Conservation (phyloP, 1,284 basidiomycete species). For the Pascua sp. region DNA sequence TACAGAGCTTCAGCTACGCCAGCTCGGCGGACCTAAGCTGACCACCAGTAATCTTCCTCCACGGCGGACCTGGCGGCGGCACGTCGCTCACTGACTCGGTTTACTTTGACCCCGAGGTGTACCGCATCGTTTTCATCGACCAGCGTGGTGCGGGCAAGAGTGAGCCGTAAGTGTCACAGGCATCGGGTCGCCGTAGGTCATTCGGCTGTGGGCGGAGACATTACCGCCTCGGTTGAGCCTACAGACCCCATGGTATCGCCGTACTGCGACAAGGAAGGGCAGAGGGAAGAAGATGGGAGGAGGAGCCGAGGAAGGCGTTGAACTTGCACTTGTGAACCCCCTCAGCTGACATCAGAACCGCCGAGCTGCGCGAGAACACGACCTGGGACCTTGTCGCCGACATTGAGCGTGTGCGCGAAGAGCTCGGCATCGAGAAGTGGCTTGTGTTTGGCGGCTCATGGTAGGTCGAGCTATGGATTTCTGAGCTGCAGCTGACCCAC, state of each 20-base stretch:
- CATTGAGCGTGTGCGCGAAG: conserved; percentile 73
- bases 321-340: too few species aligned
- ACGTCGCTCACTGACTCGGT: conserved; percentile 58
- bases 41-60: conserved; percentile 68
- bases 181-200: too few species aligned
- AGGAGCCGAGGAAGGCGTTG: too few species aligned
- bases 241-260: background rate
- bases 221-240: background rate
- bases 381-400: conserved; percentile 93
- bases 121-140: conserved; percentile 66
- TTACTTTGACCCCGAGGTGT: conserved; percentile 78
- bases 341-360: conserved; percentile 53
- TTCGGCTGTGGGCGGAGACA: too few species aligned
- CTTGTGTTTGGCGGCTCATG: conserved; percentile 89
- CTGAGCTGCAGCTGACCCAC: background rate
- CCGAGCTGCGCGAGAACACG: conserved; percentile 79
- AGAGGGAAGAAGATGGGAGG: too few species aligned
- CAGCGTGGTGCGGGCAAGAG: conserved; percentile 82
- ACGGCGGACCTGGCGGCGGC: conserved; percentile 37
- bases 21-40: too few species aligned
- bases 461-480: conserved; percentile 51
- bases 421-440: conserved; percentile 74
- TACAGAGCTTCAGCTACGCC: too few species aligned
- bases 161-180: conserved; percentile 58
- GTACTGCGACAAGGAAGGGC: too few species aligned